phyloP scores from a whole-genome alignment of 2,329 filamentous ascomycete genomes.

The Ascochyta viciae-villosae region DNA sequence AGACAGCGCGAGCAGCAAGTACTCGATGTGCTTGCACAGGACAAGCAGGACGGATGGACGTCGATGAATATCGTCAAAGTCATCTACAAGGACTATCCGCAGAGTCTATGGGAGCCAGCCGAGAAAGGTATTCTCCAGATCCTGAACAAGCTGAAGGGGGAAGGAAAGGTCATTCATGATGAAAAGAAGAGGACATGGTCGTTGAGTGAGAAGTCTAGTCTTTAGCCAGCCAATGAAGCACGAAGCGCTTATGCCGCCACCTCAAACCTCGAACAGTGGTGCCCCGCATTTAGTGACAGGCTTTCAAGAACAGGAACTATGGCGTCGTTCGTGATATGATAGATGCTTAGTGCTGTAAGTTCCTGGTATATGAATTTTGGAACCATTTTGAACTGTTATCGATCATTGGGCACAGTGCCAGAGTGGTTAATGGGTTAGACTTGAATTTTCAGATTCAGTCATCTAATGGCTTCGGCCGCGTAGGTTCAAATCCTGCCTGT shows the following conservation, averaged over 20 bases:
- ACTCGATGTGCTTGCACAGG: slow-evolving; percentile 45
- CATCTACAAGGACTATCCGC: slow-evolving; percentile 82
- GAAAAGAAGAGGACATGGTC: slow-evolving; percentile 45
- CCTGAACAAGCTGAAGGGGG: slow-evolving; percentile 76
- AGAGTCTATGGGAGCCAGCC: slow-evolving; percentile 77
- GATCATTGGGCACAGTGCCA: slow-evolving; percentile 41
- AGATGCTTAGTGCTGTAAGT: too few species aligned
- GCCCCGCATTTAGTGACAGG: background rate
- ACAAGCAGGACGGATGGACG: slow-evolving; percentile 61
- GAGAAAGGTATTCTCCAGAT: slow-evolving; percentile 79
- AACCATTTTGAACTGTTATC: background rate
- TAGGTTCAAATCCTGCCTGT: slow-evolving; percentile 49
- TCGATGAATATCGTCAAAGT: slow-evolving; percentile 84
- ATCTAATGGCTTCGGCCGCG: slow-evolving; percentile 54
- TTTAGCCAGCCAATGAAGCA: slow-evolving; percentile 30
- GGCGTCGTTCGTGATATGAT: background rate
- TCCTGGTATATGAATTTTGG: background rate
- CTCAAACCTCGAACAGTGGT: background rate
- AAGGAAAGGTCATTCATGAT: slow-evolving; percentile 67
- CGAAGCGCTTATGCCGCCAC: background rate
- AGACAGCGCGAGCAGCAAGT: slow-evolving; percentile 70
- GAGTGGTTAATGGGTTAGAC: slow-evolving; percentile 55
- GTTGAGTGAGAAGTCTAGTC: slow-evolving; percentile 41
- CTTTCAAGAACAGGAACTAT: too few species aligned
- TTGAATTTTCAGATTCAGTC: slow-evolving; percentile 46